Percentiles rank a stretch among this genome's conserved stretches.
These are phyloP conservation scores for Dacryopinax primogenitus DNA, from an alignment of 768 basidiomycete genomes.

Conservation along the genomic window DNA sequence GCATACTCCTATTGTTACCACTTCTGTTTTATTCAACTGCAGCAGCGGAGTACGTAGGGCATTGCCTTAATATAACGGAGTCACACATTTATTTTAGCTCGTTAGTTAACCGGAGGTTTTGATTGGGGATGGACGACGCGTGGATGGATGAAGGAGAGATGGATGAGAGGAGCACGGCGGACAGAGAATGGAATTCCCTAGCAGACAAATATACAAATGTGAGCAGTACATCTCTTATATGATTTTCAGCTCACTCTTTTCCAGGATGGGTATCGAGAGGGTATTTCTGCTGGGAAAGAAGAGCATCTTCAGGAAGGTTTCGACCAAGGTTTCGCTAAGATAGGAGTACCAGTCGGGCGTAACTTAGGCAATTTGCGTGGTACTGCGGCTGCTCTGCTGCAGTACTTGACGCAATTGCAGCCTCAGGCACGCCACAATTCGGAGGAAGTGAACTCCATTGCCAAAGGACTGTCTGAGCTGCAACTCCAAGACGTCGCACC, in stretches of 20 bases:
- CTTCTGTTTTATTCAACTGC: neutral
- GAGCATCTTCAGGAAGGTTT: slow-evolving; percentile 79
- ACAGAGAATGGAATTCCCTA: neutral
- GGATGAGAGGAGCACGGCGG: neutral
- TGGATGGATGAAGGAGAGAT: slow-evolving; percentile 2
- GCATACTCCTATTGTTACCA: slow-evolving; percentile 1
- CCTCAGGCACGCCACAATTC: slow-evolving; percentile 18
- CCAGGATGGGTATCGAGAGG: slow-evolving; percentile 91
- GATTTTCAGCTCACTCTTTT: neutral
- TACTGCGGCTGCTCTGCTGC: slow-evolving; percentile 45
- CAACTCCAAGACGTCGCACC: slow-evolving; percentile 62
- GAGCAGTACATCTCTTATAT: neutral
- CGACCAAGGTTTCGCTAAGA: slow-evolving; percentile 62
- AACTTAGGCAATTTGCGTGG: slow-evolving; percentile 71
- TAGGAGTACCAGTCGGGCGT: slow-evolving; percentile 62
- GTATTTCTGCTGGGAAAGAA: slow-evolving; percentile 86
- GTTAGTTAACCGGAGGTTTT: neutral
- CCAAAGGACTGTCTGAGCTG: slow-evolving; percentile 42
- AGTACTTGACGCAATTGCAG: slow-evolving; percentile 23
- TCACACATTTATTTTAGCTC: neutral
- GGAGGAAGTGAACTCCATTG: slow-evolving; percentile 42
- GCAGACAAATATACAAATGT: neutral
- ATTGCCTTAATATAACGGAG: neutral
- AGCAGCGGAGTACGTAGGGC: slow-evolving; percentile 5
- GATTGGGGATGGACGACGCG: neutral